phyloP scores from a whole-genome alignment of 2,329 filamentous ascomycete species.

The Sclerotinia minor region DNA sequence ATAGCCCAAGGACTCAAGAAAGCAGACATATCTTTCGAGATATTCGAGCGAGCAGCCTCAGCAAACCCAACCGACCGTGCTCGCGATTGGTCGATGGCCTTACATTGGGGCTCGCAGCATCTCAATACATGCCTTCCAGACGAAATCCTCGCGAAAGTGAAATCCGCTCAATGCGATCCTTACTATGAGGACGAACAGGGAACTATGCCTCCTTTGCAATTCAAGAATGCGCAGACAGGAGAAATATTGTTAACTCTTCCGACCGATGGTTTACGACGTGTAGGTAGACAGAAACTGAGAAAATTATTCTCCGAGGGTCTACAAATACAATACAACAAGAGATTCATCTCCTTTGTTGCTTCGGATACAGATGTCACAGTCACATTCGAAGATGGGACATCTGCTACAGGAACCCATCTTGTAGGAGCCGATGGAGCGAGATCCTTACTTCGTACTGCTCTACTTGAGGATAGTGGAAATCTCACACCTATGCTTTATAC shows the following conservation, averaged over 20 bases:
- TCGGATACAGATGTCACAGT: background rate
- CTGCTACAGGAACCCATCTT: slow-evolving; percentile 40
- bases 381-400: slow-evolving; percentile 15
- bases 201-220: background rate
- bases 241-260: background rate
- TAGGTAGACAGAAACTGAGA: slow-evolving; percentile 15
- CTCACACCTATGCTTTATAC: slow-evolving; percentile 15
- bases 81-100: slow-evolving; percentile 23
- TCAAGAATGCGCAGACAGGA: slow-evolving; percentile 1
- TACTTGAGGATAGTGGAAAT: slow-evolving; percentile 29
- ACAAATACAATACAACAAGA: slow-evolving; percentile 12
- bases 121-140: background rate
- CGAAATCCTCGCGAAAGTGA: slow-evolving; percentile 6
- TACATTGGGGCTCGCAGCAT: slow-evolving; percentile 11
- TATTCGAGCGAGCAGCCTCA: slow-evolving; percentile 11
- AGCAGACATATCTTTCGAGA: slow-evolving; percentile 9
- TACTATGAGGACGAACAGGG: slow-evolving; percentile 1
- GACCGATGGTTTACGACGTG: background rate
- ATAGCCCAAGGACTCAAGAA: slow-evolving; percentile 21
- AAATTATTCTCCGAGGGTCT: slow-evolving; percentile 11
- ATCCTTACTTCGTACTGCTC: slow-evolving; percentile 39
- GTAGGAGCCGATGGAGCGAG: slow-evolving; percentile 45
- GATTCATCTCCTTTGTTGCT: background rate
- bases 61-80: background rate
- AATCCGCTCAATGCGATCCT: background rate